Percentiles rank a stretch among this genome's conserved stretches.
phyloP scores from a whole-genome alignment of 192 early-diverging fungal species.

The Podila verticillata region DNA sequence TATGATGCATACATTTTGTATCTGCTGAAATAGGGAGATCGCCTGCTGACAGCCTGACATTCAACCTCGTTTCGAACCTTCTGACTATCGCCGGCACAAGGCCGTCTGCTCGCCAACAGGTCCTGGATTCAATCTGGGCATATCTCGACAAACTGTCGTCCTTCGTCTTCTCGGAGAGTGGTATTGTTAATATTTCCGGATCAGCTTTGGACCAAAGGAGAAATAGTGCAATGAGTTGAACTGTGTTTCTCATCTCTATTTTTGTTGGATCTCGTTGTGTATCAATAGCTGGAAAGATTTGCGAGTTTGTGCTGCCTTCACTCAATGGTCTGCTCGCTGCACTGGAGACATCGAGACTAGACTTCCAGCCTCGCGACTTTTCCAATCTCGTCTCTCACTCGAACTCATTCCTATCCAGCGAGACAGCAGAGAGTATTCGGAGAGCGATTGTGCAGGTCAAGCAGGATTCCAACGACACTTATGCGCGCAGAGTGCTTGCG shows the following conservation, averaged over 20 bases:
- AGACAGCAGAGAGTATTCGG: constrained; percentile 56
- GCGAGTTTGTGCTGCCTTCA: constrained; percentile 66
- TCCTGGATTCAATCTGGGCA: constrained; percentile 57
- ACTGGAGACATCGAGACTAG: constrained; percentile 54
- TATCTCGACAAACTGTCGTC: constrained; percentile 54
- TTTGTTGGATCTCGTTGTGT: not conserved
- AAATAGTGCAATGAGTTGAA: no score
- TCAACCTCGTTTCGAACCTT: constrained; percentile 53
- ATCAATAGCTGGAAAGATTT: constrained; percentile 40
- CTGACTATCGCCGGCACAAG: constrained; percentile 55
- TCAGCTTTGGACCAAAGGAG: not conserved
- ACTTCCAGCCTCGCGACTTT: constrained; percentile 56
- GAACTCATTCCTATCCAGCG: constrained; percentile 55
- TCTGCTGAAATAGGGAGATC: constrained; percentile 19
- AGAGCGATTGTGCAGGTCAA: constrained; percentile 50
- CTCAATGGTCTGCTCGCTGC: constrained; percentile 65
- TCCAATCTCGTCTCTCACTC: constrained; percentile 52
- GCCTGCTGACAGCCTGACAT: constrained; percentile 54
- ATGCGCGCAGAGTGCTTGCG: constrained; percentile 56
- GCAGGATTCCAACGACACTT: constrained; percentile 39
- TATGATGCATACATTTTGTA: no score
- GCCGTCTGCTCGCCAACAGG: constrained; percentile 39
- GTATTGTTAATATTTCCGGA: not conserved
- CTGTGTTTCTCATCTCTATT: not conserved
- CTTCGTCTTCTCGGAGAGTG: constrained; percentile 8